A percentile compares a stretch with the other conserved stretches of the same genome.
phyloP scores from a whole-genome alignment of 2,329 filamentous ascomycete species.

The Septoria linicola region DNA sequence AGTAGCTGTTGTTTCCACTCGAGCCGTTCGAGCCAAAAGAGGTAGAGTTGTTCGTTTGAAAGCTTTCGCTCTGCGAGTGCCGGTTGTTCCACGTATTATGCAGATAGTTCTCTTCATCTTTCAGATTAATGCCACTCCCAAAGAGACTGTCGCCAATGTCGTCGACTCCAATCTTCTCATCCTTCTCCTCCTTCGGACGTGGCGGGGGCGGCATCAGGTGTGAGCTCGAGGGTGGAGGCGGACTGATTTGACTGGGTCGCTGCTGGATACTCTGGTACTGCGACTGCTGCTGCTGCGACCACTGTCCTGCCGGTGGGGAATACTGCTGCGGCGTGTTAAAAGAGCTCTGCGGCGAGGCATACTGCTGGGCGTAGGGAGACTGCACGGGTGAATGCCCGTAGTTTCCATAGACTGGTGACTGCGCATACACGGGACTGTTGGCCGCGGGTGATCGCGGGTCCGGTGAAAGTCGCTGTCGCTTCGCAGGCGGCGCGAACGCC shows the following conservation, averaged over 20 bases:
- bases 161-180: slow-evolving; percentile 61
- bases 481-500: slow-evolving; percentile 62
- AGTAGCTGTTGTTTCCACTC: slow-evolving; percentile 48
- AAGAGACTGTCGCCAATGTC: slow-evolving; percentile 81
- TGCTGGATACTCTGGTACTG: slow-evolving; percentile 27
- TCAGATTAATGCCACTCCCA: slow-evolving; percentile 81
- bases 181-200: slow-evolving; percentile 56
- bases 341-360: slow-evolving; percentile 31
- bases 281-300: slow-evolving; percentile 20
- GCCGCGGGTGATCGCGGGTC: slow-evolving; percentile 65
- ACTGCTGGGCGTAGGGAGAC: slow-evolving; percentile 33
- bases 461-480: slow-evolving; percentile 70
- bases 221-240: slow-evolving; percentile 24
- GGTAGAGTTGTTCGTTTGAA: slow-evolving; percentile 40
- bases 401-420: slow-evolving; percentile 34
- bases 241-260: slow-evolving; percentile 26
- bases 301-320: slow-evolving; percentile 21
- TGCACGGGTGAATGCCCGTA: slow-evolving; percentile 38
- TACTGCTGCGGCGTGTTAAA: slow-evolving; percentile 38
- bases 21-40: slow-evolving; percentile 49
- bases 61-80: slow-evolving; percentile 38
- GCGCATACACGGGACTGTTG: slow-evolving; percentile 42
- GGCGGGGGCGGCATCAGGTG: slow-evolving; percentile 62
- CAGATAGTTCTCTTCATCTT: slow-evolving; percentile 80
- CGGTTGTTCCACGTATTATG: slow-evolving; percentile 63